phyloP scores from a whole-genome alignment of 345 rosid genomes.

The Eutrema japonicum region DNA sequence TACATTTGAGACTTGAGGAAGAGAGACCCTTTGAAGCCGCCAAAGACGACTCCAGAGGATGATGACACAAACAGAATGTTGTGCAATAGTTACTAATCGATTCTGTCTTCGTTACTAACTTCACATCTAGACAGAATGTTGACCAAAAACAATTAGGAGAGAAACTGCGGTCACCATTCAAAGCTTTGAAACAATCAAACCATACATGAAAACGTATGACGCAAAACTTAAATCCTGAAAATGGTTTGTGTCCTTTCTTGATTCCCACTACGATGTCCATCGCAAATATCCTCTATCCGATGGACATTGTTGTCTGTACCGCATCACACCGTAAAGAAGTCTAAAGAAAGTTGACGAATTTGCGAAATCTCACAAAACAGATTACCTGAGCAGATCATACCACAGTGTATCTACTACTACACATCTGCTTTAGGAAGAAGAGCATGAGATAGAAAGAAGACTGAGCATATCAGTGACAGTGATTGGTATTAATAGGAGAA shows the following conservation, averaged over 20 bases:
- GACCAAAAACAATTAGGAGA: too few species aligned
- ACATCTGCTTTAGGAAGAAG: conserved; percentile 5
- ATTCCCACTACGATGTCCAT: neutral
- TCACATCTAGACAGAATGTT: too few species aligned
- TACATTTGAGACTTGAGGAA: neutral
- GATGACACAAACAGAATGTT: neutral
- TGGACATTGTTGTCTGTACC: neutral
- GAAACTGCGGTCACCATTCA: neutral
- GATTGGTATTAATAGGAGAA: neutral
- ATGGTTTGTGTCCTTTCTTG: conserved; percentile 2
- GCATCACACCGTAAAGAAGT: neutral
- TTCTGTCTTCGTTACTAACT: neutral
- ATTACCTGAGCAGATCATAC: neutral
- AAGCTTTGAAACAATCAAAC: neutral
- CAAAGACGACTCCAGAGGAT: conserved; percentile 6
- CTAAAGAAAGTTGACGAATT: neutral
- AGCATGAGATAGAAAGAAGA: neutral
- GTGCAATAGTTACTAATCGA: neutral
- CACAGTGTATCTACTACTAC: neutral
- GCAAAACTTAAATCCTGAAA: neutral
- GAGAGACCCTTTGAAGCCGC: conserved; percentile 27
- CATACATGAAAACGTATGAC: neutral
- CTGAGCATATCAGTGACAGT: neutral
- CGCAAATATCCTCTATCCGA: neutral
- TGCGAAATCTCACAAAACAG: neutral